Conservation (phyloP, 2,329 filamentous ascomycete genomes). For the Aureobasidium subglaciale region DNA sequence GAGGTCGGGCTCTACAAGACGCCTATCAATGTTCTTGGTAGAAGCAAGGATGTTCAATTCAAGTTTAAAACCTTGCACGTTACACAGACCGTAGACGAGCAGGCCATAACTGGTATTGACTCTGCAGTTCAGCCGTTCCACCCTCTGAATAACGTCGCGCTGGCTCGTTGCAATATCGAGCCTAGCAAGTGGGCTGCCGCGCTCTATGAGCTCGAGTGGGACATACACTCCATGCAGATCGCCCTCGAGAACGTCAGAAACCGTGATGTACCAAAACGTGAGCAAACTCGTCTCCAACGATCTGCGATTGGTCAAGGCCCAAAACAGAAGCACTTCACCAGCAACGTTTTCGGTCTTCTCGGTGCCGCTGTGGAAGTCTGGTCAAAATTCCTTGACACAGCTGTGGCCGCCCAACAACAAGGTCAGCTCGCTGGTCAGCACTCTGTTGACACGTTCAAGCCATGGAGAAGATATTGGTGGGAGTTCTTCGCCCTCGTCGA, state of each 20-base stretch:
- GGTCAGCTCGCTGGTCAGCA: neutral
- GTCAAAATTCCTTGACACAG: conserved; percentile 4
- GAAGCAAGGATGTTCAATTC: neutral
- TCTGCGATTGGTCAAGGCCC: conserved; percentile 18
- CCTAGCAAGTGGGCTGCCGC: conserved; percentile 5
- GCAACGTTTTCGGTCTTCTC: conserved; percentile 6
- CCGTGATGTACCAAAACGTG: conserved; percentile 11
- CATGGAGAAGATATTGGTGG: conserved; percentile 37
- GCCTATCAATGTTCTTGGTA: neutral
- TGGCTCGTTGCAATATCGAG: conserved; percentile 25
- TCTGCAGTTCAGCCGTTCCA: conserved; percentile 34
- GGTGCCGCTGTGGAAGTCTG: neutral
- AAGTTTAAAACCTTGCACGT: neutral
- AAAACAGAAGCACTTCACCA: conserved; percentile 17
- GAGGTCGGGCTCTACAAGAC: neutral
- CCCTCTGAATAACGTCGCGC: conserved; percentile 40
- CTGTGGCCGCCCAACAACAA: neutral
- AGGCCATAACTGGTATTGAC: conserved; percentile 21
- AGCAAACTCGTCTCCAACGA: conserved; percentile 20
- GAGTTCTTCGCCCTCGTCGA: conserved; percentile 41
- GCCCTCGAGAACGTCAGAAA: conserved; percentile 7
- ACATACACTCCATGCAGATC: conserved; percentile 17
- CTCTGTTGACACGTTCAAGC: conserved; percentile 19
- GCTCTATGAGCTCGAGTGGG: conserved; percentile 16
- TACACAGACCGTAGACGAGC: neutral